These are phyloP conservation scores for Mycena rosella DNA, from an alignment of 768 basidiomycete species.

Conservation along the genomic window DNA sequence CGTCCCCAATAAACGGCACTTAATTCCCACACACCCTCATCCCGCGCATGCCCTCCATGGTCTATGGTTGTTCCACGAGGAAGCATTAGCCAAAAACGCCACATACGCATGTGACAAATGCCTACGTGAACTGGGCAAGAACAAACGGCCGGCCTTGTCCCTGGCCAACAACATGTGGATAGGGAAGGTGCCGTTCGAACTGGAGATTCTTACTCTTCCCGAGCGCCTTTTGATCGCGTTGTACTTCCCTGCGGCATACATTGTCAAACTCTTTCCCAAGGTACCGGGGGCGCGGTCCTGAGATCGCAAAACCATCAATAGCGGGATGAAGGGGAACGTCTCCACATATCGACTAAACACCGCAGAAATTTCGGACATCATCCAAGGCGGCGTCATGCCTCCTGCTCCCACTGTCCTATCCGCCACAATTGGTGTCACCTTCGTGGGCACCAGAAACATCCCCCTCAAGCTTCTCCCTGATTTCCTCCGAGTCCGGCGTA, in stretches of 20 bases:
- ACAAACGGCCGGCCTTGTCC: conserved; percentile 35
- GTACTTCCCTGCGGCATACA: conserved; percentile 34
- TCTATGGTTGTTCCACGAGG: not conserved
- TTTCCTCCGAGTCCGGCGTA: conserved; percentile 43
- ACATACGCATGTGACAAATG: conserved; percentile 33
- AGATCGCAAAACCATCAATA: conserved; percentile 32
- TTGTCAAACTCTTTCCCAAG: conserved; percentile 55
- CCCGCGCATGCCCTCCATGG: not conserved
- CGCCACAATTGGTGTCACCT: conserved; percentile 46
- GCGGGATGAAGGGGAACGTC: conserved; percentile 50
- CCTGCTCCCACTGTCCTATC: conserved; percentile 40
- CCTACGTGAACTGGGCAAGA: not conserved
- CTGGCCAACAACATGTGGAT: conserved; percentile 59
- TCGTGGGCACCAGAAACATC: conserved; percentile 42
- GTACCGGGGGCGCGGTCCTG: conserved; percentile 22
- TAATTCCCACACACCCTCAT: not conserved
- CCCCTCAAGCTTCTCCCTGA: conserved; percentile 37
- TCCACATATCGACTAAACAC: conserved; percentile 45
- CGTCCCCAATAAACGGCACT: not conserved
- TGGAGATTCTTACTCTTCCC: conserved; percentile 45
- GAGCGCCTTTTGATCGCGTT: conserved; percentile 52
- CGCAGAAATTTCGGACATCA: conserved; percentile 39
- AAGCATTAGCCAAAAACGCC: not conserved
- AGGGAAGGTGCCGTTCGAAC: conserved; percentile 44
- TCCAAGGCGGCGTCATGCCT: conserved; percentile 44